A percentile compares a stretch with the other conserved stretches of the same genome.
phyloP scores from a whole-genome alignment of 345 rosid species.

The Arabis hirsuta region DNA sequence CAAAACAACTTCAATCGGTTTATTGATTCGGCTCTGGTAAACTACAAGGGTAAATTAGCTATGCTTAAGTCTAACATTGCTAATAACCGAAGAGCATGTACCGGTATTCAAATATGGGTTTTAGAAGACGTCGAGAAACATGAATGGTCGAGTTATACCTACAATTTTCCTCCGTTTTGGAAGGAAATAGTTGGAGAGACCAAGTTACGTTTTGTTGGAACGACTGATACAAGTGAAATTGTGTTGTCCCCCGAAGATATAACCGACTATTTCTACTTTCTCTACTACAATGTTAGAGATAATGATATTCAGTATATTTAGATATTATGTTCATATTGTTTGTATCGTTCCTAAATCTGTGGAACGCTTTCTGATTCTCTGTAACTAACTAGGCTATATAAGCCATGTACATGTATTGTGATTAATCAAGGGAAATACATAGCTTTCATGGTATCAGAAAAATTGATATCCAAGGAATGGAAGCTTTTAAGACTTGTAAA shows the following conservation, averaged over 20 bases:
- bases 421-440: too few species aligned
- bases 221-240: constrained; percentile 8
- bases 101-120: constrained; percentile 21
- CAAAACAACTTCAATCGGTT: too few species aligned
- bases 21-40: too few species aligned
- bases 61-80: not conserved
- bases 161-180: not conserved
- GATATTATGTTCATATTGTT: too few species aligned
- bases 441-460: too few species aligned
- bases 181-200: not conserved
- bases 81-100: not conserved
- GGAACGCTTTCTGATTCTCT: too few species aligned
- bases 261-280: not conserved
- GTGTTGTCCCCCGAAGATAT: not conserved
- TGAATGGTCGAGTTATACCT: constrained; percentile 11
- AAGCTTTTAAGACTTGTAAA: not conserved
- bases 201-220: constrained; percentile 2
- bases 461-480: constrained; percentile 27
- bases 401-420: too few species aligned
- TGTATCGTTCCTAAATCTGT: too few species aligned
- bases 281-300: not conserved
- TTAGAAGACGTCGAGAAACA: not conserved
- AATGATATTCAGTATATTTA: too few species aligned
- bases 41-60: constrained; percentile 30
- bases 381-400: too few species aligned